Evolutionary conservation across 2,329 filamentous ascomycete genomes (phyloP).

Genomic region (Exophiala mesophila): DNA sequence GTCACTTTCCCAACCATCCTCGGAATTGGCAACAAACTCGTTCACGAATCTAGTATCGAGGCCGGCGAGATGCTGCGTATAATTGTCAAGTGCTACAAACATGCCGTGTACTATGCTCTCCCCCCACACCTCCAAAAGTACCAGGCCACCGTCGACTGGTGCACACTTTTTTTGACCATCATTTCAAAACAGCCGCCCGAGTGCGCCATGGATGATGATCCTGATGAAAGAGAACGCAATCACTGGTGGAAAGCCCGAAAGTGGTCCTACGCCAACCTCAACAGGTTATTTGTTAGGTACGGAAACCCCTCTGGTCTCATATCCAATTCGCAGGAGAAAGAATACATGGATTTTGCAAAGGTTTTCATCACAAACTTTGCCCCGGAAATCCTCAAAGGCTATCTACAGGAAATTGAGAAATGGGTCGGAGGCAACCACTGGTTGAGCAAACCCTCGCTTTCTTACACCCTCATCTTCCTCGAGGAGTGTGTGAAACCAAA

Average conservation of each 20-base stretch:
- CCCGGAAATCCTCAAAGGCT: constrained; percentile 92
- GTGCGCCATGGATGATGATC: constrained; percentile 70
- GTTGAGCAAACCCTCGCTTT: constrained; percentile 90
- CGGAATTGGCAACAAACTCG: constrained; percentile 78
- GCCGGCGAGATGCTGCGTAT: constrained; percentile 95
- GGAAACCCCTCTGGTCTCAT: constrained; percentile 72
- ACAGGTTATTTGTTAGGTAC: constrained; percentile 90
- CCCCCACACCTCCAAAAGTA: constrained; percentile 71
- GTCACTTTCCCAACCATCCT: constrained; percentile 84
- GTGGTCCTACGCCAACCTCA: constrained; percentile 97
- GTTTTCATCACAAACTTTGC: constrained; percentile 87
- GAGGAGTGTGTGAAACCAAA: constrained; percentile 98
- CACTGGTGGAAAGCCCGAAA: constrained; percentile 99
- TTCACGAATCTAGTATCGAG: constrained; percentile 87
- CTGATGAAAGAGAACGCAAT: constrained; percentile 82
- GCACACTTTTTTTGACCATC: constrained; percentile 85
- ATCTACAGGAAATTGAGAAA: constrained; percentile 90
- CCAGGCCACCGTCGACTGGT: constrained; percentile 87
- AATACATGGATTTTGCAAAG: constrained; percentile 78
- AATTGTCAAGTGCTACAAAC: constrained; percentile 94
- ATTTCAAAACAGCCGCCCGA: constrained; percentile 80
- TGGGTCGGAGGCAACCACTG: constrained; percentile 94
- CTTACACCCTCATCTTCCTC: constrained; percentile 88
- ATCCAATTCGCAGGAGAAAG: constrained; percentile 67
- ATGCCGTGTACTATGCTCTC: constrained; percentile 94